Percentiles rank a stretch among this genome's conserved stretches.
phyloP scores from a whole-genome alignment of 768 basidiomycete species.

The Inosperma sp. region DNA sequence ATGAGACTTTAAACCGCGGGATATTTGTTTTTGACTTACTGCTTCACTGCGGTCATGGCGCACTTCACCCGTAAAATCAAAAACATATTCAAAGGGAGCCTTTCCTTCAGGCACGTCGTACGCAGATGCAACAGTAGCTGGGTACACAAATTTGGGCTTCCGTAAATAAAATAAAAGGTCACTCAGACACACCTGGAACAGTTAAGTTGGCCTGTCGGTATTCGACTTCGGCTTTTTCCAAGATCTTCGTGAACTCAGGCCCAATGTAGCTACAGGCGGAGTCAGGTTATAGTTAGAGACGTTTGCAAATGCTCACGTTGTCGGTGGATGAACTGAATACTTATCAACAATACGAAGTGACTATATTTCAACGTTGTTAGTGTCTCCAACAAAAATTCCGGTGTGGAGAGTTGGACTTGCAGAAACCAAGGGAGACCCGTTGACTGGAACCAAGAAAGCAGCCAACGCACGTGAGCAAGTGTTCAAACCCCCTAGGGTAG shows the following conservation, averaged over 20 bases:
- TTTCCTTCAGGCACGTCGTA: slow-evolving; percentile 72
- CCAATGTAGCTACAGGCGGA: slow-evolving; percentile 61
- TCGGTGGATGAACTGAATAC: slow-evolving; percentile 32
- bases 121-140: slow-evolving; percentile 61
- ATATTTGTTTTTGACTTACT: slow-evolving; percentile 38
- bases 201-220: slow-evolving; percentile 82
- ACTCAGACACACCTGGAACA: slow-evolving; percentile 49
- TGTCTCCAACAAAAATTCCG: background rate
- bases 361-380: slow-evolving; percentile 14
- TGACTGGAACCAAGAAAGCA: slow-evolving; percentile 57
- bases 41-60: slow-evolving; percentile 69
- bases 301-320: slow-evolving; percentile 23
- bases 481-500: slow-evolving; percentile 66
- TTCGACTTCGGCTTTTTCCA: slow-evolving; percentile 67
- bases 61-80: slow-evolving; percentile 82
- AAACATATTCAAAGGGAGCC: slow-evolving; percentile 72
- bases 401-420: slow-evolving; percentile 38
- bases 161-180: slow-evolving; percentile 4
- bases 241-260: slow-evolving; percentile 62
- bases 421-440: slow-evolving; percentile 67
- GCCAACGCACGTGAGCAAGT: slow-evolving; percentile 73
- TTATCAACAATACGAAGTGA: slow-evolving; percentile 28
- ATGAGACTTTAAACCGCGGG: slow-evolving; percentile 11
- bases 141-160: slow-evolving; percentile 12
- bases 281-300: slow-evolving; percentile 10